Conservation (phyloP, 139 green algal species). For the Chlorella sp. region DNA sequence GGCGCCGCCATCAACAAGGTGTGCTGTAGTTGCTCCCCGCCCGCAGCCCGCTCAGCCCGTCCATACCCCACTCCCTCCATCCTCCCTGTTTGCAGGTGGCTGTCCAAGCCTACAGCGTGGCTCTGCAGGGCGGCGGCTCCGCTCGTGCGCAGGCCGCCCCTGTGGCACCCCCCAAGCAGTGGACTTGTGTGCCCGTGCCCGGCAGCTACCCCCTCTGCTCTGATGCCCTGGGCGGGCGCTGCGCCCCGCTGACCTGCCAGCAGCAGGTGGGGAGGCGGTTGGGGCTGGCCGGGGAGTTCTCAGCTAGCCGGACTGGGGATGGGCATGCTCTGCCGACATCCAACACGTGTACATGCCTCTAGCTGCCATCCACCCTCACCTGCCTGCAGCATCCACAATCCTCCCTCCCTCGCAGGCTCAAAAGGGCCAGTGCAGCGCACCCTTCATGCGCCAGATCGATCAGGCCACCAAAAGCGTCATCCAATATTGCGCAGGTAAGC, state of each 20-base stretch:
- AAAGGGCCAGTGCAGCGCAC: slow-evolving; percentile 18
- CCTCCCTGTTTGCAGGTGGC: no score
- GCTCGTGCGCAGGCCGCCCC: neutral
- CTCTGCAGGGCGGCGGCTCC: neutral
- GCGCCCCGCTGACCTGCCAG: slow-evolving; percentile 29
- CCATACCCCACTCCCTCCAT: no score
- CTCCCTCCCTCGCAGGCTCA: neutral
- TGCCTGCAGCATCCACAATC: neutral
- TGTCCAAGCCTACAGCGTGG: slow-evolving; percentile 20
- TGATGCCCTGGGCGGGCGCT: slow-evolving; percentile 7
- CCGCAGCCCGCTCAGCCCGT: no score
- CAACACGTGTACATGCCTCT: neutral
- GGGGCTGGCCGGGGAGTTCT: no score
- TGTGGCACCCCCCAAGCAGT: neutral
- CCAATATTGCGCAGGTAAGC: slow-evolving; percentile 22
- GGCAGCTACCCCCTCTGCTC: slow-evolving; percentile 36
- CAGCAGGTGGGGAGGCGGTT: neutral
- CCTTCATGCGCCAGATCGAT: slow-evolving; percentile 37
- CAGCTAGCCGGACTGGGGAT: no score
- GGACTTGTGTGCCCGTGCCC: slow-evolving; percentile 31
- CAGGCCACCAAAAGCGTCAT: neutral
- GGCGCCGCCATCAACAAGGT: no score
- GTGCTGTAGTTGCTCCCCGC: no score
- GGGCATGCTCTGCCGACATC: no score
- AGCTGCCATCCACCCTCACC: neutral